phyloP scores from a whole-genome alignment of 225 moss, liverwort and hornwort genomes.

The Bryoerythrophyllum caledonicum region DNA sequence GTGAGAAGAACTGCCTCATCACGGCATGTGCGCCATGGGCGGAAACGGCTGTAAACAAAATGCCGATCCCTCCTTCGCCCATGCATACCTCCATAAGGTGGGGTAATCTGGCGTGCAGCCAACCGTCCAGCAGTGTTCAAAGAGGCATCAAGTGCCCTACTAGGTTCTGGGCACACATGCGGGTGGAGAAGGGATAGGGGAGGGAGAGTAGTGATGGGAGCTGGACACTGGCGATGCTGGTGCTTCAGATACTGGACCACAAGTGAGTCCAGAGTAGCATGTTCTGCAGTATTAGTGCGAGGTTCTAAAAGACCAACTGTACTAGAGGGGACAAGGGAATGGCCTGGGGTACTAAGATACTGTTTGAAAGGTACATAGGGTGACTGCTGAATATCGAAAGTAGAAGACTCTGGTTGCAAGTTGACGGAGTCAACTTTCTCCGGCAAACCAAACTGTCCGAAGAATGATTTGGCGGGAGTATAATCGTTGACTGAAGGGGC shows the following conservation, averaged over 20 bases:
- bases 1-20: slow-evolving; percentile 89
- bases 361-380: slow-evolving; percentile 79
- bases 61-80: slow-evolving; percentile 93
- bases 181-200: slow-evolving; percentile 95
- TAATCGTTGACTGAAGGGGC: slow-evolving; percentile 37
- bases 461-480: slow-evolving; percentile 46
- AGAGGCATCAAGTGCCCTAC: slow-evolving; percentile 90
- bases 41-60: slow-evolving; percentile 97
- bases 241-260: slow-evolving; percentile 99
- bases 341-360: slow-evolving; percentile 66
- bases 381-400: slow-evolving; percentile 70
- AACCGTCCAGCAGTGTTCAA: slow-evolving; percentile 88
- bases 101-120: slow-evolving; percentile 78
- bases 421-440: slow-evolving; percentile 65
- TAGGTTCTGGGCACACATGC: slow-evolving; percentile 97
- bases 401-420: slow-evolving; percentile 55
- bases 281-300: slow-evolving; percentile 63
- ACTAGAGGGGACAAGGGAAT: slow-evolving; percentile 63
- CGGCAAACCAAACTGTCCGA: slow-evolving; percentile 41
- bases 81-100: slow-evolving; percentile 95
- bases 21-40: slow-evolving; percentile 98
- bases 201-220: slow-evolving; percentile 96
- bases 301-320: slow-evolving; percentile 74
- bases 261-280: slow-evolving; percentile 87
- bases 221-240: slow-evolving; percentile 98